Conservation (phyloP, 371 early-diverging fungal genomes). For the Rhizopus sp. region DNA sequence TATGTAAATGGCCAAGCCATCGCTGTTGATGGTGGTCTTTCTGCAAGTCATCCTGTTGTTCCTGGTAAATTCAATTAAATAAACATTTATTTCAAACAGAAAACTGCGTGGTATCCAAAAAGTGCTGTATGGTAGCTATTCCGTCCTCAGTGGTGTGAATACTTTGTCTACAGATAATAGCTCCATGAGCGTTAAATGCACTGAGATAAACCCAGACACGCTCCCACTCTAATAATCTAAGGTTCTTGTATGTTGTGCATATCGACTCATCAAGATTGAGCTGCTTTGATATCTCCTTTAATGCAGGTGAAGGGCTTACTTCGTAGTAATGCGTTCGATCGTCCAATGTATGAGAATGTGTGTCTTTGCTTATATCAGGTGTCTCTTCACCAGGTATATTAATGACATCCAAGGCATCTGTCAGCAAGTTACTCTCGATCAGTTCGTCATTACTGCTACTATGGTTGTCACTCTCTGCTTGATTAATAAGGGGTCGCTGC, state of each 20-base stretch:
- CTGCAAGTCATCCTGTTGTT: slow-evolving; percentile 47
- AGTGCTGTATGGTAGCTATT: slow-evolving; percentile 48
- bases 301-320: slow-evolving; percentile 9
- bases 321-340: slow-evolving; percentile 2
- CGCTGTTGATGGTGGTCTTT: slow-evolving; percentile 60
- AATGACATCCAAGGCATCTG: slow-evolving; percentile 20
- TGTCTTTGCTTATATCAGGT: background rate
- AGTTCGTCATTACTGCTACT: slow-evolving; percentile 2
- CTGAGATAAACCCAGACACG: slow-evolving; percentile 47
- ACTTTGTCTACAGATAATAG: slow-evolving; percentile 54
- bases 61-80: slow-evolving; percentile 36
- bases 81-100: background rate
- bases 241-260: slow-evolving; percentile 22
- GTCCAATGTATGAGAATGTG: background rate
- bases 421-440: slow-evolving; percentile 12
- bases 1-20: slow-evolving; percentile 61
- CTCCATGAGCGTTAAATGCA: slow-evolving; percentile 58
- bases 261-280: slow-evolving; percentile 17
- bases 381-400: slow-evolving; percentile 16
- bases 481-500: background rate
- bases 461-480: background rate
- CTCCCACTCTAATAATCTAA: slow-evolving; percentile 54
- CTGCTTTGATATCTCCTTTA: slow-evolving; percentile 8
- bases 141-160: slow-evolving; percentile 29
- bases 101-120: slow-evolving; percentile 38